A percentile compares a stretch with the other conserved stretches of the same genome.
phyloP scores from a whole-genome alignment of 2,329 filamentous ascomycete genomes.

The Talaromyces albobiverticillius region DNA sequence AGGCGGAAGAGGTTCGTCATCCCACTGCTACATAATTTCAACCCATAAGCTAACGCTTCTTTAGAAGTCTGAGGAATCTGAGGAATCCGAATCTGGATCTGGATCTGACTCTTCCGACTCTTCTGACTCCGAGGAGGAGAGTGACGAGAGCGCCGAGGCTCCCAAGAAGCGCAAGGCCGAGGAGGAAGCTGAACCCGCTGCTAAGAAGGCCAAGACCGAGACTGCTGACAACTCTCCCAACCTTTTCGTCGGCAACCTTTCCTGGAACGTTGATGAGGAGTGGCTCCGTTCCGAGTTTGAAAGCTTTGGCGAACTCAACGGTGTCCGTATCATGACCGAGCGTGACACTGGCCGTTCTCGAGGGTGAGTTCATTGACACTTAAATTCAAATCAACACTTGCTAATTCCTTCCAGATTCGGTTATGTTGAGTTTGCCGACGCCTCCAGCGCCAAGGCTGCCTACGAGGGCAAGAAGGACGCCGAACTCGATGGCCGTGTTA shows the following conservation, averaged over 20 bases:
- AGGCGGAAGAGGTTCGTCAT: slow-evolving; percentile 13
- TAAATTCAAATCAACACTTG: background rate
- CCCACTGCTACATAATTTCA: background rate
- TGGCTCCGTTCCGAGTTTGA: slow-evolving; percentile 78
- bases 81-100: slow-evolving; percentile 20
- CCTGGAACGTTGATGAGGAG: slow-evolving; percentile 86
- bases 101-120: slow-evolving; percentile 17
- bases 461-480: slow-evolving; percentile 70
- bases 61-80: slow-evolving; percentile 11
- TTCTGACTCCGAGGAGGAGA: slow-evolving; percentile 20
- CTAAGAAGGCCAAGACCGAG: slow-evolving; percentile 64
- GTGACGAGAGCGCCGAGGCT: slow-evolving; percentile 27
- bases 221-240: slow-evolving; percentile 49
- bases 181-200: slow-evolving; percentile 37
- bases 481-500: slow-evolving; percentile 69
- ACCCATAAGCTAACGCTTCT: background rate
- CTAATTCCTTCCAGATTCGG: slow-evolving; percentile 59
- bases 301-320: slow-evolving; percentile 68
- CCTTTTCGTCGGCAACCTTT: slow-evolving; percentile 85
- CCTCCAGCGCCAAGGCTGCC: slow-evolving; percentile 67
- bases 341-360: slow-evolving; percentile 77
- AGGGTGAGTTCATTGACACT: slow-evolving; percentile 50
- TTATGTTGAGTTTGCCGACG: slow-evolving; percentile 79
- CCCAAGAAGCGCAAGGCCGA: slow-evolving; percentile 52
- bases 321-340: slow-evolving; percentile 80